Evolutionary conservation across 75 land plant genomes (phyloP).

Genomic region (Larix kaempferi): DNA sequence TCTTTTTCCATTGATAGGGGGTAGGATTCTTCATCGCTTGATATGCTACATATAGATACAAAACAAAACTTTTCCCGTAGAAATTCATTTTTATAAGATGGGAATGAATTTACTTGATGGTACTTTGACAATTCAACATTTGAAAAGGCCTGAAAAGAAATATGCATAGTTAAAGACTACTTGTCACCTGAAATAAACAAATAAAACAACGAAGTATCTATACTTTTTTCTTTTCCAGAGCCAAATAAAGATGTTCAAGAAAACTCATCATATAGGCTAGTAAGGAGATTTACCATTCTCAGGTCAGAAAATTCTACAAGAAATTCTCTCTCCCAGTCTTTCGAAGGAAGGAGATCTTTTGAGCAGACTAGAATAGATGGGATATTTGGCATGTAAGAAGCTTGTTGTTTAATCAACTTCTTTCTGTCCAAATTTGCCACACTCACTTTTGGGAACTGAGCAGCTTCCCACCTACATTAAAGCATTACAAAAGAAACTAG

Average conservation of each 20-base stretch:
- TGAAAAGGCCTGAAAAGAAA: slow-evolving; percentile 11
- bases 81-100: slow-evolving; percentile 24
- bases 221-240: not conserved
- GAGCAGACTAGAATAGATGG: slow-evolving; percentile 69
- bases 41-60: slow-evolving; percentile 5
- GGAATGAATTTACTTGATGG: slow-evolving; percentile 11
- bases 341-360: slow-evolving; percentile 60
- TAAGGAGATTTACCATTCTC: slow-evolving; percentile 47
- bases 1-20: slow-evolving; percentile 8
- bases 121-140: not conserved
- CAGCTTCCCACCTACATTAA: slow-evolving; percentile 83
- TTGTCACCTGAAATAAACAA: not conserved
- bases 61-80: slow-evolving; percentile 38
- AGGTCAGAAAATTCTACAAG: slow-evolving; percentile 73
- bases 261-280: not conserved
- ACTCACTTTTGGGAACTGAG: slow-evolving; percentile 76
- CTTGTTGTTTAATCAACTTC: slow-evolving; percentile 58
- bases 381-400: slow-evolving; percentile 83
- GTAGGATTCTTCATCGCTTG: slow-evolving; percentile 9
- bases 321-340: slow-evolving; percentile 80
- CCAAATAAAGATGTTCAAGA: not conserved
- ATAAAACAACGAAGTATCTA: not conserved
- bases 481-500: not conserved
- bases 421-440: slow-evolving; percentile 55
- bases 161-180: not conserved